These are phyloP conservation scores for Salix caprea DNA, from an alignment of 345 rosid genomes.

Conservation along the genomic window DNA sequence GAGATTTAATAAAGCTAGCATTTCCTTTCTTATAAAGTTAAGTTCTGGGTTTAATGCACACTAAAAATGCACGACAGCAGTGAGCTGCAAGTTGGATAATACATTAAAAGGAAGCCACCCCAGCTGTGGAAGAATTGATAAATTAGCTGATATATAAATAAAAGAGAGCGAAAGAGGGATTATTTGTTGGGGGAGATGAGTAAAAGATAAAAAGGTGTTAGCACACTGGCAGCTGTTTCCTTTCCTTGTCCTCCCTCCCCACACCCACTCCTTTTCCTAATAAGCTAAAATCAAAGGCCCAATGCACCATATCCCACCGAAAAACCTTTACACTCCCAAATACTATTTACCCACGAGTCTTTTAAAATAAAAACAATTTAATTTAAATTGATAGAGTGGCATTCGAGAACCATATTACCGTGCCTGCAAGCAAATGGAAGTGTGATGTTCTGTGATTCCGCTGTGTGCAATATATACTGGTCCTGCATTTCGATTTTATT, in stretches of 20 bases:
- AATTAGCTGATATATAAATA: too few species aligned
- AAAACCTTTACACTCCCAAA: background rate
- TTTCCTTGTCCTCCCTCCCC: background rate
- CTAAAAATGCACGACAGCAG: background rate
- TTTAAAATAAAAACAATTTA: too few species aligned
- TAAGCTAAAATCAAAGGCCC: background rate
- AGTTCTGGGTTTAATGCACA: background rate
- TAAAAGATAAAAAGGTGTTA: background rate
- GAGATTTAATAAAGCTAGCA: background rate
- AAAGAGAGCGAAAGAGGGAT: background rate
- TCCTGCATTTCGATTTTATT: constrained; percentile 52
- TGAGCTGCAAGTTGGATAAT: background rate
- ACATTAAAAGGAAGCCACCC: background rate
- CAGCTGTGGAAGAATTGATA: background rate
- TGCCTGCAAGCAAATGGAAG: constrained; percentile 99
- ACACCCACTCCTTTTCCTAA: background rate
- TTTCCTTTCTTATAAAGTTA: background rate
- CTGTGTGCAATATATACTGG: constrained; percentile 90
- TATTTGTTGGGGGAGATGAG: background rate
- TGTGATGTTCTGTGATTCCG: constrained; percentile 68
- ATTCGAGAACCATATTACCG: constrained; percentile 48
- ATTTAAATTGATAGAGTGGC: background rate
- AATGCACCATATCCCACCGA: background rate
- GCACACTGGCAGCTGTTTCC: background rate
- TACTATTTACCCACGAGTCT: background rate